Percentiles rank a stretch among this genome's conserved stretches.
These are phyloP conservation scores for Nicotiana tabacum DNA, from an alignment of 257 asterid genomes.

Conservation along the genomic window DNA sequence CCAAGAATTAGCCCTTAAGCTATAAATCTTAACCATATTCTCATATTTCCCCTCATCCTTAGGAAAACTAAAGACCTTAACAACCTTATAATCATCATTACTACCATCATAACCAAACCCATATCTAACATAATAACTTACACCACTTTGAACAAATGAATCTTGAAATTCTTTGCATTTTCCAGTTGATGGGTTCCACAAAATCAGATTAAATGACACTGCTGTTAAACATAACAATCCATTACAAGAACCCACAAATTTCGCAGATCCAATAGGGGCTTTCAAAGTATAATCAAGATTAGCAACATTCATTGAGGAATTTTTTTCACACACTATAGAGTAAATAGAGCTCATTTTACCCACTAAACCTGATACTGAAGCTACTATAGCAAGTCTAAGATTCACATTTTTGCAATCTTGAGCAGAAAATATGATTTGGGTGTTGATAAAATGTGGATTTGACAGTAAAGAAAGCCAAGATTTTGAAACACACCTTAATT, in stretches of 20 bases:
- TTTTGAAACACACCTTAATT: conserved; percentile 45
- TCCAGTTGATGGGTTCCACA: conserved; percentile 51
- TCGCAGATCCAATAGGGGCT: neutral
- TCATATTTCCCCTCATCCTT: neutral
- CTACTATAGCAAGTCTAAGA: conserved; percentile 12
- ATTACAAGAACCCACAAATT: conserved; percentile 49
- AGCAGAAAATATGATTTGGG: conserved; percentile 24
- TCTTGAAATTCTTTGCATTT: conserved; percentile 34
- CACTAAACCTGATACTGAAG: neutral
- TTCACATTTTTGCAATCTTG: neutral
- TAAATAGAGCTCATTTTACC: conserved; percentile 23
- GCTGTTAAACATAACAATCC: conserved; percentile 40
- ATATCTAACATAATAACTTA: conserved; percentile 13
- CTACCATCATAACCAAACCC: conserved; percentile 50
- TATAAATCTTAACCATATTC: conserved; percentile 19
- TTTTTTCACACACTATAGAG: conserved; percentile 29
- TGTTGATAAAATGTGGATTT: conserved; percentile 26
- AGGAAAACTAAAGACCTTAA: conserved; percentile 9
- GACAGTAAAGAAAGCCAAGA: conserved; percentile 44
- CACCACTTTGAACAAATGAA: conserved; percentile 13
- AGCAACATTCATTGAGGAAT: conserved; percentile 12
- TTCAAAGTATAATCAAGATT: conserved; percentile 11
- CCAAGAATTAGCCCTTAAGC: conserved; percentile 29
- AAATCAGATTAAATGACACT: conserved; percentile 18
- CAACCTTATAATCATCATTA: conserved; percentile 37